Base-by-base conservation (phyloP, 2,329 filamentous ascomycete genomes). In the Exophiala spinifera region DNA sequence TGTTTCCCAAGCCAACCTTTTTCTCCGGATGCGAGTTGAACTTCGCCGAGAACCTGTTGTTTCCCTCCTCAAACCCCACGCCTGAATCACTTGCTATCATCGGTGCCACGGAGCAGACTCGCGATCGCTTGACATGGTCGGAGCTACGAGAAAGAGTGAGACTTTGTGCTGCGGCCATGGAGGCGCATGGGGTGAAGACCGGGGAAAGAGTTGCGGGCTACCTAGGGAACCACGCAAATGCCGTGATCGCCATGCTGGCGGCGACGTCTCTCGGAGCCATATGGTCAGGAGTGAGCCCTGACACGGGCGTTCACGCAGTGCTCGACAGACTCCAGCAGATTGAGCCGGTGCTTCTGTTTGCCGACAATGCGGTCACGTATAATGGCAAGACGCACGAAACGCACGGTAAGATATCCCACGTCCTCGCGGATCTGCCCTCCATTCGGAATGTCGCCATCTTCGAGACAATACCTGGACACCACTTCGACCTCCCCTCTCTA, bases 11-110 rank as follows among this genome's bases (percentile, higher is more conserved):
- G 20, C 91, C 92, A 6, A 76, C 85, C 56, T 97, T 96, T 77
- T 97, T 96, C 70, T 71, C 83, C 53, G 86, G 86, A 8, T 82
- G 88, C 13, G 84, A 78, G 54, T 78, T 97, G 61, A 99, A 97
- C 71, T 97, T 96, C 69, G 91, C 92, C 21, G 89, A 97, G 74
- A 99, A 99, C 69, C 78, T 97, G 50, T 83, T 99, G 3, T 96
- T 86, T 69, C 92, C 92, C 3, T 70, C 76, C 2, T 77, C 77
- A 46, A 75, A 80, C 34, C 72, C 72, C 19, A 65, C 86, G 59
- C 80, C 85, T 47, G 71, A 83, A 43, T 77, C 80, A 3, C 72
- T 82, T 5, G 91, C 91, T 15, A 79, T 95, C 43, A 87, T 96
- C 64, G 88, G 87, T 21, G 86, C 83, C 3, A 96, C 90, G 10